Evolutionary conservation across 805 yeast species (phyloP).

Genomic region (Starmerella apicola): DNA sequence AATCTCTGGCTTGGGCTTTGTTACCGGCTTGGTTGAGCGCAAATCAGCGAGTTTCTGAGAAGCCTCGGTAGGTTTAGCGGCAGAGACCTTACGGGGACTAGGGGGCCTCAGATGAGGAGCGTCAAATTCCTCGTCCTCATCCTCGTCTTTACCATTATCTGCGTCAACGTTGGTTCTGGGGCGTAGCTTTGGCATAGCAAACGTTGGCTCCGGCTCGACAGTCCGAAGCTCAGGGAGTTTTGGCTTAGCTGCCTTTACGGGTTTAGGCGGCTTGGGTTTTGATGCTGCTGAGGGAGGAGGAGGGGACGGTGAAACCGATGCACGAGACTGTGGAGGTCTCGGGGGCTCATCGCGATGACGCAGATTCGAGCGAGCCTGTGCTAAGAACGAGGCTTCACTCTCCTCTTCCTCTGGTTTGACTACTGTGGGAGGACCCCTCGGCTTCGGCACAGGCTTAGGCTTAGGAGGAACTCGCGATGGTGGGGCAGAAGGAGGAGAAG

Average conservation of each 20-base stretch:
- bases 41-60: conserved; percentile 14
- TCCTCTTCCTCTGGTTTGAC: not conserved
- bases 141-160: not conserved
- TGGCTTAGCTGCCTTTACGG: conserved; percentile 3
- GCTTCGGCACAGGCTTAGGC: not conserved
- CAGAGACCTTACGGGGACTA: conserved; percentile 10
- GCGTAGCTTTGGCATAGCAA: conserved; percentile 10
- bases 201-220: conserved; percentile 2
- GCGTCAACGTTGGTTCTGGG: conserved; percentile 2
- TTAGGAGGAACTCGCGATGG: no score
- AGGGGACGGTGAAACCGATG: not conserved
- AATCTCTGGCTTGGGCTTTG: conserved; percentile 9
- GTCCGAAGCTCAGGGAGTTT: not conserved
- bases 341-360: not conserved
- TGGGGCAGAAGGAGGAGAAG: no score
- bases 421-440: not conserved
- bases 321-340: not conserved
- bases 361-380: not conserved
- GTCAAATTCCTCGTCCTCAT: conserved; percentile 1
- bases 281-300: not conserved
- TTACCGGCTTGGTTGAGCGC: conserved; percentile 15
- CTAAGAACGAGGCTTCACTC: not conserved
- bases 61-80: conserved; percentile 15
- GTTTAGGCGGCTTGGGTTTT: conserved; percentile 3
- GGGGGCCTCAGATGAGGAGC: conserved; percentile 13